Evolutionary conservation across 2,329 filamentous ascomycete species (phyloP).

Genomic region (Metarhizium album): DNA sequence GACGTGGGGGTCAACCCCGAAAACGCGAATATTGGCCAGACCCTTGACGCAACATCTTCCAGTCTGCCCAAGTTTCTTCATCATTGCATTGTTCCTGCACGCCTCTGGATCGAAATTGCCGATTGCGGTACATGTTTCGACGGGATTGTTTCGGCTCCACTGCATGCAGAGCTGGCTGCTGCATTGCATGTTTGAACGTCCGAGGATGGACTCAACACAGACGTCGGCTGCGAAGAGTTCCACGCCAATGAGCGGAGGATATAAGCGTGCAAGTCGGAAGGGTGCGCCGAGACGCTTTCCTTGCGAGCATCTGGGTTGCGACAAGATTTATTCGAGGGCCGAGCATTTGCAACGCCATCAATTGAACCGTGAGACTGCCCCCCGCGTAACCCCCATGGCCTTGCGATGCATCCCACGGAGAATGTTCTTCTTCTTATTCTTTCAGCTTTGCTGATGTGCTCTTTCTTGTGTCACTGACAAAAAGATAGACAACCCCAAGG

Average conservation of each 20-base stretch:
- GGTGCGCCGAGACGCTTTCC: conserved; percentile 41
- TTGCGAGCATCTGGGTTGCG: conserved; percentile 61
- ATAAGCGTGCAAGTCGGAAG: conserved; percentile 42
- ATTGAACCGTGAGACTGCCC: conserved; percentile 56
- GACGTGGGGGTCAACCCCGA: conserved; percentile 12
- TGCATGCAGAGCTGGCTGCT: not conserved
- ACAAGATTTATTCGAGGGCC: conserved; percentile 69
- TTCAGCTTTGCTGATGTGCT: not conserved
- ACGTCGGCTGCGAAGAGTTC: conserved; percentile 2
- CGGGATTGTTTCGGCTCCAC: not conserved
- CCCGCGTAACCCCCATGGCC: conserved; percentile 8
- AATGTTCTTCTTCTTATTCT: not conserved
- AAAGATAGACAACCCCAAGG: conserved; percentile 59
- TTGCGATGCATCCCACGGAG: not conserved
- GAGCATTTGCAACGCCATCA: conserved; percentile 77
- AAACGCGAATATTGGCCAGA: not conserved
- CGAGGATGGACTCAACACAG: conserved; percentile 14
- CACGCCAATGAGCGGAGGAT: conserved; percentile 14
- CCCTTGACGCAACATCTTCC: not conserved
- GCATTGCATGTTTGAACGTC: not conserved
- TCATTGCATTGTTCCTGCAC: not conserved
- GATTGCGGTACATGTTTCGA: not conserved
- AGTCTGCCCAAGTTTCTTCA: not conserved
- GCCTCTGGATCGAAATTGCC: not conserved
- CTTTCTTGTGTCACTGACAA: not conserved